These are phyloP conservation scores for Pythium periplocum DNA, from an alignment of 352 stramenopile species.

Conservation along the genomic window DNA sequence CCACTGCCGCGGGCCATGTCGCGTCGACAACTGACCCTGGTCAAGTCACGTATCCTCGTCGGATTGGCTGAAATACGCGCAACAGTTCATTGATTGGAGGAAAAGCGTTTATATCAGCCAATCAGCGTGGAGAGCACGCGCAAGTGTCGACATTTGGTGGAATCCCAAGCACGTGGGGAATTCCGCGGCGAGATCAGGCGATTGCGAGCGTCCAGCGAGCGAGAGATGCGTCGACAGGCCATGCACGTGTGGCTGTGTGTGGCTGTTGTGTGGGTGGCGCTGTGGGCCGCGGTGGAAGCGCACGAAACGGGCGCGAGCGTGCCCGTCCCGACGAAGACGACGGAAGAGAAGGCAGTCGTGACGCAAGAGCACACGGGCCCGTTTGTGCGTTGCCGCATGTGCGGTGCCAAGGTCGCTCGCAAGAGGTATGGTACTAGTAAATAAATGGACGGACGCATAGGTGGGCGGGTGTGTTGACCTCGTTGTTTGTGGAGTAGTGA, in stretches of 20 bases:
- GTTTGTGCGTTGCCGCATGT: conserved; percentile 71
- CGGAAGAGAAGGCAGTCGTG: conserved; percentile 9
- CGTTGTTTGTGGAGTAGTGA: conserved; percentile 30
- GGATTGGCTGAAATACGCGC: conserved; percentile 15
- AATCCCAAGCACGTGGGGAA: too few species aligned
- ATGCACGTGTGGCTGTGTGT: too few species aligned
- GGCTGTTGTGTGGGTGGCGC: too few species aligned
- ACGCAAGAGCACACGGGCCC: conserved; percentile 24
- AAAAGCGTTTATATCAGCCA: too few species aligned
- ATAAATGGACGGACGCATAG: too few species aligned
- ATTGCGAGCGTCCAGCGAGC: too few species aligned
- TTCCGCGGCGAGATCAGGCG: too few species aligned
- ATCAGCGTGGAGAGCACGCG: too few species aligned
- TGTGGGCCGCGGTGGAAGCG: conserved; percentile 1
- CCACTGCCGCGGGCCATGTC: conserved; percentile 14
- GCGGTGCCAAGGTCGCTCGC: conserved; percentile 55
- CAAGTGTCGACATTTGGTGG: too few species aligned
- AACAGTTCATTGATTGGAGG: too few species aligned
- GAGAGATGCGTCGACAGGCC: too few species aligned
- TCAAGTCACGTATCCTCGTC: conserved; percentile 6
- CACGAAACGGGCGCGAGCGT: conserved; percentile 11
- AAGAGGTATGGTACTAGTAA: conserved; percentile 37
- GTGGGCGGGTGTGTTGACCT: neutral
- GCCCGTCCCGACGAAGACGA: conserved; percentile 14
- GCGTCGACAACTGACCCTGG: too few species aligned